Evolutionary conservation across 2,329 filamentous ascomycete species (phyloP).

Genomic region (Arthrinium phaeospermum): DNA sequence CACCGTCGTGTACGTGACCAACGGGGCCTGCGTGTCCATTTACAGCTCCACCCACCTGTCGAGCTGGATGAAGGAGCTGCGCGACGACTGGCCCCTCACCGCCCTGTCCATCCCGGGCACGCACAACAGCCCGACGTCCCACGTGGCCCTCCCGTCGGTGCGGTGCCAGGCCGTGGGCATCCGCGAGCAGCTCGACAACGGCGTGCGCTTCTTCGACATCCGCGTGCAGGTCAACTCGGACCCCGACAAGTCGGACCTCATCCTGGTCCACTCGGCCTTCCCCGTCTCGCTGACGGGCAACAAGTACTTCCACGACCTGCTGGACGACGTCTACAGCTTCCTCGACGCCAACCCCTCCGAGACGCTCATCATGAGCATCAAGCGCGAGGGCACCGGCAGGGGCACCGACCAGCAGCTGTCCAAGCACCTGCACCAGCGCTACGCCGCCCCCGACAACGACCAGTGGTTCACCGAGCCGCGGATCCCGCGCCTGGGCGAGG

Average conservation of each 20-base stretch:
- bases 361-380: slow-evolving; percentile 83
- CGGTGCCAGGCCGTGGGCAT: slow-evolving; percentile 87
- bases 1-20: slow-evolving; percentile 69
- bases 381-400: slow-evolving; percentile 86
- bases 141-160: slow-evolving; percentile 87
- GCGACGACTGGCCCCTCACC: slow-evolving; percentile 74
- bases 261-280: slow-evolving; percentile 89
- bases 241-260: slow-evolving; percentile 66
- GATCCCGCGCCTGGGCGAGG: slow-evolving; percentile 80
- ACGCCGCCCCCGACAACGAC: slow-evolving; percentile 56
- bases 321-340: slow-evolving; percentile 75
- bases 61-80: slow-evolving; percentile 81
- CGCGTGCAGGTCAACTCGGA: slow-evolving; percentile 65
- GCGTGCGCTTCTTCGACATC: slow-evolving; percentile 93
- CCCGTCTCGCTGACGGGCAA: slow-evolving; percentile 82
- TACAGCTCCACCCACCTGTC: slow-evolving; percentile 73
- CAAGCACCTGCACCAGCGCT: slow-evolving; percentile 74
- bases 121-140: slow-evolving; percentile 89
- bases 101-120: slow-evolving; percentile 91
- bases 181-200: slow-evolving; percentile 80
- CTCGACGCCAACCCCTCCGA: slow-evolving; percentile 80
- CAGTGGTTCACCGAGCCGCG: slow-evolving; percentile 81
- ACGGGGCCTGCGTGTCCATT: slow-evolving; percentile 63
- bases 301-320: slow-evolving; percentile 78
- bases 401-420: slow-evolving; percentile 81